Conservation (phyloP, 2,329 filamentous ascomycete genomes). For the Ophiostoma tasmaniense region DNA sequence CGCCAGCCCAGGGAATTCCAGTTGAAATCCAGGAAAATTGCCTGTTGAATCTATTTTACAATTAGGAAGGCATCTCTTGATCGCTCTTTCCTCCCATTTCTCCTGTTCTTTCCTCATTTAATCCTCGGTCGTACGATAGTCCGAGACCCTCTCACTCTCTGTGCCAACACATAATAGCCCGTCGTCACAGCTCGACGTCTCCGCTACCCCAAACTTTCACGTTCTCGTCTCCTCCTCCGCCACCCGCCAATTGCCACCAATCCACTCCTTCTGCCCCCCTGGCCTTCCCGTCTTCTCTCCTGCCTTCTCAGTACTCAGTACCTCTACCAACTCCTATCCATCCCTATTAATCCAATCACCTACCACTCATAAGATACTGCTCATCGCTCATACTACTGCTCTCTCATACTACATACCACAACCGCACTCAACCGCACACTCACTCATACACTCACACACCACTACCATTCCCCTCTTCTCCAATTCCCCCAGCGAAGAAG, state of each 20-base stretch:
- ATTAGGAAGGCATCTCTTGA: background rate
- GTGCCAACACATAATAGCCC: background rate
- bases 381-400: slow-evolving; percentile 3
- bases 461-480: background rate
- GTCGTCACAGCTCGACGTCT: slow-evolving; percentile 4
- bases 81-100: background rate
- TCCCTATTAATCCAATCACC: slow-evolving; percentile 18
- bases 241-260: background rate
- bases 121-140: slow-evolving; percentile 18
- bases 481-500: slow-evolving; percentile 60
- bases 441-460: background rate
- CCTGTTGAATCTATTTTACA: background rate
- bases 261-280: background rate
- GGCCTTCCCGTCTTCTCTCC: background rate
- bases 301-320: no score
- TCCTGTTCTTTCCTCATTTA: background rate
- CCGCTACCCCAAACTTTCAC: slow-evolving; percentile 15
- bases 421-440: slow-evolving; percentile 8
- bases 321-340: background rate
- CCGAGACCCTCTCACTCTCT: slow-evolving; percentile 10
- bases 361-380: slow-evolving; percentile 12
- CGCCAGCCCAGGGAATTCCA: background rate
- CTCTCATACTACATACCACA: slow-evolving; percentile 10
- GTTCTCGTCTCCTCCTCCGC: slow-evolving; percentile 12
- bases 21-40: background rate